phyloP scores from a whole-genome alignment of 1,284 basidiomycete species.

The Blastosporella zonata region DNA sequence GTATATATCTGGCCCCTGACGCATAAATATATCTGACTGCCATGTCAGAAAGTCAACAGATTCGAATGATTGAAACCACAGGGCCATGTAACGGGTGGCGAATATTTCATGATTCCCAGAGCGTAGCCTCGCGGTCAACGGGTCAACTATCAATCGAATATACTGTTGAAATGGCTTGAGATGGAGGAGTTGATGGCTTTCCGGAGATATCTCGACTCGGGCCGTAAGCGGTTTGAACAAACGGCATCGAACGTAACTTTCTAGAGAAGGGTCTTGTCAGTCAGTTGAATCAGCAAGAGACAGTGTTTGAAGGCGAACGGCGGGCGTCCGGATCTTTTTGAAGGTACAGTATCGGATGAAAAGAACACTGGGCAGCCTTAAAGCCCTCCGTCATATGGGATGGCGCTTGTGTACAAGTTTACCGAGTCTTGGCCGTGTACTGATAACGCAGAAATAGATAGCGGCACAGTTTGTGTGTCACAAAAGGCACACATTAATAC shows the following conservation, averaged over 20 bases:
- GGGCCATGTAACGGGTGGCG: not conserved
- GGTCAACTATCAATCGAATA: not conserved
- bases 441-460: not conserved
- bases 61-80: constrained; percentile 13
- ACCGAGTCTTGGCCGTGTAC: not conserved
- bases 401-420: not conserved
- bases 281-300: too few species aligned
- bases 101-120: not conserved
- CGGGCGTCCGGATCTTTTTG: constrained; percentile 9
- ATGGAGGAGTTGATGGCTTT: not conserved
- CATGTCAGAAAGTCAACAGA: constrained; percentile 14
- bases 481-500: not conserved
- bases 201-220: not conserved
- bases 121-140: not conserved
- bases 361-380: constrained; percentile 11
- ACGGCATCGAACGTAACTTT: not conserved
- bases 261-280: not conserved
- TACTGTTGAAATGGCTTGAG: not conserved
- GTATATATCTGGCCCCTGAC: constrained; percentile 11
- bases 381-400: constrained; percentile 9
- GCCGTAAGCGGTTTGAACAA: not conserved
- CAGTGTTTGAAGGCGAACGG: too few species aligned
- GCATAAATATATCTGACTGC: constrained; percentile 1
- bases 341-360: constrained; percentile 11
- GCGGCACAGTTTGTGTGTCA: not conserved